Conservation (phyloP, 495 filamentous ascomycete species). For the Xylaria intraflava region DNA sequence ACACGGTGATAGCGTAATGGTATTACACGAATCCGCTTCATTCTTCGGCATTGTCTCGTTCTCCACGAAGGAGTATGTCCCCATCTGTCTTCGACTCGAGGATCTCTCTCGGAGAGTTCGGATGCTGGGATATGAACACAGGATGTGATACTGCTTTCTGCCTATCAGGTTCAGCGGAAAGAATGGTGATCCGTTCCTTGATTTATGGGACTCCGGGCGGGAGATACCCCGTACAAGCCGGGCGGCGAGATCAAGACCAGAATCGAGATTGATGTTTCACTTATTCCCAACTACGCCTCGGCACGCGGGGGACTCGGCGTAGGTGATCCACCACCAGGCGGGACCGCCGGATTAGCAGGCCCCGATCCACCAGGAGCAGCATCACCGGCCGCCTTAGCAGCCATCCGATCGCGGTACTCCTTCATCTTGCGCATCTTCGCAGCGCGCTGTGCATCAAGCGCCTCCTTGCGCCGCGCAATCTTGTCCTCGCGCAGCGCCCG, state of each 20-base stretch:
- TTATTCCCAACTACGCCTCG: neutral
- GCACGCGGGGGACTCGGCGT: neutral
- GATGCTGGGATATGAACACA: neutral
- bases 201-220: neutral
- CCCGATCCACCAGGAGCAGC: neutral
- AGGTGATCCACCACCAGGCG: neutral
- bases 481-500: constrained; percentile 26
- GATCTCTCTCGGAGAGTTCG: neutral
- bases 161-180: neutral
- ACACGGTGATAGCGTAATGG: neutral
- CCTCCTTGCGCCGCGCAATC: constrained; percentile 25
- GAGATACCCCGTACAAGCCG: neutral
- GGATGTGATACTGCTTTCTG: neutral
- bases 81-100: neutral
- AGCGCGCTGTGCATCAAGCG: constrained; percentile 18
- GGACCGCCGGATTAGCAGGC: neutral
- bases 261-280: neutral
- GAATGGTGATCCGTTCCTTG: neutral
- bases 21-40: neutral
- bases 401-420: constrained; percentile 16
- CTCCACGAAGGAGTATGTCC: neutral
- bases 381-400: constrained; percentile 10
- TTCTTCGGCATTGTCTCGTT: neutral
- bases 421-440: constrained; percentile 16
- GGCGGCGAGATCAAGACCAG: neutral